phyloP scores from a whole-genome alignment of 2,329 filamentous ascomycete species.

The Aspergillus jensenii region DNA sequence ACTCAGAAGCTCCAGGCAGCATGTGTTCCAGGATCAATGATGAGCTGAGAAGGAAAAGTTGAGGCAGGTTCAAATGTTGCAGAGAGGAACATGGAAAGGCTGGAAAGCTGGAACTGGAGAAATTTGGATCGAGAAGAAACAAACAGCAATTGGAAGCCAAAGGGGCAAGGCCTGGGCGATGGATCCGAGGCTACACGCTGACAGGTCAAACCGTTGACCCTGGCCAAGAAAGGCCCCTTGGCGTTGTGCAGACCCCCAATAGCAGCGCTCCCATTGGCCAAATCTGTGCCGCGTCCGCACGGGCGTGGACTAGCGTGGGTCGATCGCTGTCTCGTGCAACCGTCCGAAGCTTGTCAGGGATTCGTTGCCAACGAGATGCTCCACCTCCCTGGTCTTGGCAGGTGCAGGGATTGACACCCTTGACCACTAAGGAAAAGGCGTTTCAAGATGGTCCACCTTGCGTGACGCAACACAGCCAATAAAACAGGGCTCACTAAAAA shows the following conservation, averaged over 20 bases:
- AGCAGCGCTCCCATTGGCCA: constrained; percentile 6
- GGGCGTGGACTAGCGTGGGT: constrained; percentile 16
- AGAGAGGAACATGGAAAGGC: not conserved
- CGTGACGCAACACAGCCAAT: constrained; percentile 2
- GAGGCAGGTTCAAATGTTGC: not conserved
- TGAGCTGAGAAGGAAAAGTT: not conserved
- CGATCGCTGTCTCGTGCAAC: constrained; percentile 24
- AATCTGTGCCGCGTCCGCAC: constrained; percentile 17
- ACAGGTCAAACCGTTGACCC: constrained; percentile 3
- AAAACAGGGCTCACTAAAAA: not conserved
- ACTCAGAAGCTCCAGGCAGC: not conserved
- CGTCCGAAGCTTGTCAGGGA: constrained; percentile 20
- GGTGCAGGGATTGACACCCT: not conserved
- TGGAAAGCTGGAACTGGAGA: not conserved
- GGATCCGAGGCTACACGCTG: constrained; percentile 10
- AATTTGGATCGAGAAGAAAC: constrained; percentile 4
- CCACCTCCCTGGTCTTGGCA: not conserved
- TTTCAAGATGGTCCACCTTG: not conserved
- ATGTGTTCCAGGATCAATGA: not conserved
- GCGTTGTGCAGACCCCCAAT: constrained; percentile 5
- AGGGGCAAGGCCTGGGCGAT: not conserved
- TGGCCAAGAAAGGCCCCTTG: constrained; percentile 10
- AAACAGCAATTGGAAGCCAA: constrained; percentile 2
- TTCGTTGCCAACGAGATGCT: constrained; percentile 2
- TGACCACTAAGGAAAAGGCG: not conserved